These are phyloP conservation scores for Pseudogymnoascus sp. DNA, from an alignment of 2,329 filamentous ascomycete species.

Conservation along the genomic window DNA sequence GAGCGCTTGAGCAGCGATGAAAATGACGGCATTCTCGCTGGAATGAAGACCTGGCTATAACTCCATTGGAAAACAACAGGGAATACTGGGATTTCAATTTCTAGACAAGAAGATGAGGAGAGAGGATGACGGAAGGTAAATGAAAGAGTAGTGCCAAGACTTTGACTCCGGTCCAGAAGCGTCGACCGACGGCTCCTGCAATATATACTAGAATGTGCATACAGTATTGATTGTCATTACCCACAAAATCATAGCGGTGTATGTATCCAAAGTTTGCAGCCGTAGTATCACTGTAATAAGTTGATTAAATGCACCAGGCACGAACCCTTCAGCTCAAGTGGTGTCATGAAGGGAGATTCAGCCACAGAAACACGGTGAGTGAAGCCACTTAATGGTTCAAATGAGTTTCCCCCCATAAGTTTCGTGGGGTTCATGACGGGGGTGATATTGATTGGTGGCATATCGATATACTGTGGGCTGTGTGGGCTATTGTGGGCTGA, in stretches of 20 bases:
- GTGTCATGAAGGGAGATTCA: neutral
- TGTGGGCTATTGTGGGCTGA: neutral
- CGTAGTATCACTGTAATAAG: neutral
- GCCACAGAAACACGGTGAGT: neutral
- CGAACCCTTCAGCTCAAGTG: neutral
- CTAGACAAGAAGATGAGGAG: neutral
- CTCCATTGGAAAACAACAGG: neutral
- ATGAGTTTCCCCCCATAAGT: neutral
- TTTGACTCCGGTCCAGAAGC: neutral
- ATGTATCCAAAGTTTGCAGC: neutral
- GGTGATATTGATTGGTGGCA: neutral
- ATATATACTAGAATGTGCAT: neutral
- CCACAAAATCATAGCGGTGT: neutral
- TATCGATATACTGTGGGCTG: neutral
- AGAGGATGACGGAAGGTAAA: neutral
- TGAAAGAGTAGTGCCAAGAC: constrained; percentile 1
- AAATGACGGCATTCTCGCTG: constrained; percentile 23
- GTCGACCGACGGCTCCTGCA: neutral
- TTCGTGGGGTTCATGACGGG: neutral
- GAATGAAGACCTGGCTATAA: constrained; percentile 4
- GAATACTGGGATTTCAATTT: neutral
- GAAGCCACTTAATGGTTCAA: neutral
- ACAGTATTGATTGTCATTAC: neutral
- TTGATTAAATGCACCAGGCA: neutral
- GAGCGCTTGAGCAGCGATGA: constrained; percentile 22